Percentiles rank a stretch among this genome's conserved stretches.
These are phyloP conservation scores for Debaryomyces coudertii DNA, from an alignment of 1,139 yeast genomes.

Conservation along the genomic window DNA sequence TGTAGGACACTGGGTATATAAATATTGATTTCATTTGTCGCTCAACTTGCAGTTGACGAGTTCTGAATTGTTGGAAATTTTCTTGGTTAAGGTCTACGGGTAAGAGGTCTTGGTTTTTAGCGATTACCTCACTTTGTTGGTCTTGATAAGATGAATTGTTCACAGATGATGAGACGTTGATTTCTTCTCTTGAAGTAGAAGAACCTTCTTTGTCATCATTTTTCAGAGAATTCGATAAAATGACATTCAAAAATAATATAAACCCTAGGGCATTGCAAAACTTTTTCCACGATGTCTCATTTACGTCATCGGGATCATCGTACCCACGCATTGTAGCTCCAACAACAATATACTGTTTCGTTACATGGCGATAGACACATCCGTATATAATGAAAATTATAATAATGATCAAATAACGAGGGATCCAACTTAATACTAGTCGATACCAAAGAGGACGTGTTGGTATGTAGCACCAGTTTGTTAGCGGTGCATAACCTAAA, in stretches of 20 bases:
- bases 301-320: neutral
- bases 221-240: neutral
- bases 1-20: slow-evolving; percentile 80
- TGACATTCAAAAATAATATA: slow-evolving; percentile 2
- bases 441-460: slow-evolving; percentile 74
- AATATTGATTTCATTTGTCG: slow-evolving; percentile 80
- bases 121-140: neutral
- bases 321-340: neutral
- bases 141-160: neutral
- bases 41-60: slow-evolving; percentile 64
- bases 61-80: slow-evolving; percentile 58
- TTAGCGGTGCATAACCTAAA: slow-evolving; percentile 61
- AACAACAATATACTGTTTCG: slow-evolving; percentile 32
- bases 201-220: neutral
- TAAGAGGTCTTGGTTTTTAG: slow-evolving; percentile 23
- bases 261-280: slow-evolving; percentile 3
- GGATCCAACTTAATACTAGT: slow-evolving; percentile 77
- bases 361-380: slow-evolving; percentile 73
- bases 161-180: neutral
- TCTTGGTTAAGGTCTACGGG: slow-evolving; percentile 45
- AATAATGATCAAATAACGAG: slow-evolving; percentile 69
- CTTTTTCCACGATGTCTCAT: neutral
- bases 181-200: neutral
- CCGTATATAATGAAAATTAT: slow-evolving; percentile 67
- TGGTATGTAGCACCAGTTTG: slow-evolving; percentile 84